Evolutionary conservation across 108 stramenopile species (phyloP).

Genomic region (Skeletonema costatum): DNA sequence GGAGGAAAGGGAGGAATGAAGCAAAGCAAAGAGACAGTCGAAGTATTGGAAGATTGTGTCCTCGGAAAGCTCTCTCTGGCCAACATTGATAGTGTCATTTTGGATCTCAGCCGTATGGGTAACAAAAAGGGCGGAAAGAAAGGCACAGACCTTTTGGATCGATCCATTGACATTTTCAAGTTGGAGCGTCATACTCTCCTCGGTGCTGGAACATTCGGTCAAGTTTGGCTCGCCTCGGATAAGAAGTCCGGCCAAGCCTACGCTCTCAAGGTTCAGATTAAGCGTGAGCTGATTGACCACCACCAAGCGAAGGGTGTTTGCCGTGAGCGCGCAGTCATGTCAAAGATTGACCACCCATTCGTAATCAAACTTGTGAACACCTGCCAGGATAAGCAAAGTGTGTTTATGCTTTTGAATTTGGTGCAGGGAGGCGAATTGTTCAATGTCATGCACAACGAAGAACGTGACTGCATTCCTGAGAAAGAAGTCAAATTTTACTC

Average conservation of each 20-base stretch:
- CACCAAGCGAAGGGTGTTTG: conserved; percentile 77
- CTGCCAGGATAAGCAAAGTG: conserved; percentile 71
- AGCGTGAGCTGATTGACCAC: conserved; percentile 73
- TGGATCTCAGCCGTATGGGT: conserved; percentile 39
- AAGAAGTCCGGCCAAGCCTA: conserved; percentile 39
- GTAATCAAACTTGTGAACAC: conserved; percentile 84
- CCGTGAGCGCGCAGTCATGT: conserved; percentile 74
- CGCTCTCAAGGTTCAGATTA: conserved; percentile 82
- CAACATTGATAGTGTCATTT: conserved; percentile 49
- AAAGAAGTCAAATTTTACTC: conserved; percentile 66
- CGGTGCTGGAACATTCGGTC: conserved; percentile 90
- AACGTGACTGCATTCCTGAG: conserved; percentile 54
- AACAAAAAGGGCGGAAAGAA: conserved; percentile 21
- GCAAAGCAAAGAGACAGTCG: conserved; percentile 37
- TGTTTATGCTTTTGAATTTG: conserved; percentile 67
- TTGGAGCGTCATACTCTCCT: conserved; percentile 59
- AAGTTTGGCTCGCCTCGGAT: conserved; percentile 80
- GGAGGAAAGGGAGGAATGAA: conserved; percentile 53
- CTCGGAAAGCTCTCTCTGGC: conserved; percentile 44
- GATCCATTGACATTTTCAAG: conserved; percentile 29
- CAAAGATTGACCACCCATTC: conserved; percentile 83
- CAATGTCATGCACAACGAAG: conserved; percentile 63
- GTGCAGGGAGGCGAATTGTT: conserved; percentile 90
- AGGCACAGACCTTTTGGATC: conserved; percentile 24
- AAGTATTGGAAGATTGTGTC: conserved; percentile 48